These are phyloP conservation scores for Fusarium tuaranense DNA, from an alignment of 2,329 filamentous ascomycete genomes.

Conservation along the genomic window DNA sequence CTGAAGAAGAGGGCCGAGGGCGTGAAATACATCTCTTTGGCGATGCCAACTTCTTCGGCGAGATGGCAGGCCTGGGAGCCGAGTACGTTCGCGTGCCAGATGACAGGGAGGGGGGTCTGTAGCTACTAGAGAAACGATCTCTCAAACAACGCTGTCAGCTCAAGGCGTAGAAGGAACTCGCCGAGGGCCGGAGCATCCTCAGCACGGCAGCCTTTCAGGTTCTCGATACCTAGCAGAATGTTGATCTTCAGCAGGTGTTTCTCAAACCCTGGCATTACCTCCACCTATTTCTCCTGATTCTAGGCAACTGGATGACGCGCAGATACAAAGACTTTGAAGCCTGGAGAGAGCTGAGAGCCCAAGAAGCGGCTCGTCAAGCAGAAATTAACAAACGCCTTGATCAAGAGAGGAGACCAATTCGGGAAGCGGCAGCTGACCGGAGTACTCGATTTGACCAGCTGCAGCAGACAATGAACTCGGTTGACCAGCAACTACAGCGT, in stretches of 20 bases:
- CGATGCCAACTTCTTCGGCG: not conserved
- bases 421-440: not conserved
- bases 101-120: not conserved
- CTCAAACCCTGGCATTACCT: not conserved
- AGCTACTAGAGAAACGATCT: too few species aligned
- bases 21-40: not conserved
- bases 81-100: not conserved
- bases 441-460: not conserved
- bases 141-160: not conserved
- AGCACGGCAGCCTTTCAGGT: not conserved
- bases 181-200: not conserved
- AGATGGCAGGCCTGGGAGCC: not conserved
- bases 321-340: not conserved
- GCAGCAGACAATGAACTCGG: not conserved
- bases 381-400: not conserved
- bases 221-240: not conserved
- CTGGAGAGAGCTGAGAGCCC: not conserved
- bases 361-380: not conserved
- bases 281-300: not conserved
- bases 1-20: not conserved
- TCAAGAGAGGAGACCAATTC: not conserved
- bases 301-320: not conserved
- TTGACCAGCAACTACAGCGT: not conserved
- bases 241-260: not conserved
- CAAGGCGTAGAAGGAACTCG: not conserved